Base-by-base conservation (phyloP, 805 yeast genomes). In the Jamesozyma jinghongensis region DNA sequence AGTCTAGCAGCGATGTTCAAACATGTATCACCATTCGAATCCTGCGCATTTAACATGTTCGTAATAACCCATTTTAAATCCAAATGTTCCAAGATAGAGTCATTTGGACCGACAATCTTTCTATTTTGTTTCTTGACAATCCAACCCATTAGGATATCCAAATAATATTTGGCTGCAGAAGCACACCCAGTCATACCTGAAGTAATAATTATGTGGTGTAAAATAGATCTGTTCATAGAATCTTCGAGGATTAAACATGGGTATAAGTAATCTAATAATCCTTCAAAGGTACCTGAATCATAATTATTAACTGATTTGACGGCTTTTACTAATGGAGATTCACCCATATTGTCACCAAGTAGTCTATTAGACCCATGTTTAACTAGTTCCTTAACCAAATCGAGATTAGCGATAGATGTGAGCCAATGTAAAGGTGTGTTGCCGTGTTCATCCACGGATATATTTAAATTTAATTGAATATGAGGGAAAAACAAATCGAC, bases 351-450 rank as follows among this genome's bases (percentile, higher is more conserved):
- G 61, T 90, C 94, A 34, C 92, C 73, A 75, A 58, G n/a, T 16
- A 54, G 48, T 31, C 90, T 71, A 45, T 75, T 73, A 1, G 94
- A 79, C 12, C 85, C 84, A 34, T 72, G 68, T 31, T 73, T 66
- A 25, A 92, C 81, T 13, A 85, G 69, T 31, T 79, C 79, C 34
- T 68, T 75, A 3, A 86, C 90, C 38, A 88, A 69, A 3, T 77
- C 66, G 1, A 80, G 63, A 43, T 85, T 77, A 0, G 94, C 97
- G 59, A 92, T 71, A 0, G 97, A 85, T 13, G 97, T 79, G 3
- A 97, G 94, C 94, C 97, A 85, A 62, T 92, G 99, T 42, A 92
- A 69, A 0, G 95, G 86, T 0, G 95, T 82, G 56, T 92, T 92
- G 0, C 97, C 97, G 43, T 81, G 77, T 51, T 85, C 94, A 62